These are phyloP conservation scores for Trifolium subterraneum DNA, from an alignment of 306 rosid species.

Conservation along the genomic window DNA sequence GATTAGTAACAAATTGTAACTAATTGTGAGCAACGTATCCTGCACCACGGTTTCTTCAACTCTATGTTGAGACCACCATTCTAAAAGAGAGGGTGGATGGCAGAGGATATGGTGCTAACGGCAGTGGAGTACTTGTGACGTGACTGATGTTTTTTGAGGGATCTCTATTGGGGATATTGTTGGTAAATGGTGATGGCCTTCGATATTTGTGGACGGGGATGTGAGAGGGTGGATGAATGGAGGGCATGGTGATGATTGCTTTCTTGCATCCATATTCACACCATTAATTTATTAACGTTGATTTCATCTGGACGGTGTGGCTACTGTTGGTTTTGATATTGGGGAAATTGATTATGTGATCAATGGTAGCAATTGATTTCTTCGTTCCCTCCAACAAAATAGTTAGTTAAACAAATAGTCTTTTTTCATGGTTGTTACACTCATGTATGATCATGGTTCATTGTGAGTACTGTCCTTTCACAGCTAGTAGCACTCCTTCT, in stretches of 20 bases:
- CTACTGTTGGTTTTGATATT: neutral
- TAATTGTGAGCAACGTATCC: neutral
- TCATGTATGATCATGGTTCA: constrained; percentile 17
- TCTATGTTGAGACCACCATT: neutral
- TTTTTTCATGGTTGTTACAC: constrained; percentile 22
- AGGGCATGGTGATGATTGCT: neutral
- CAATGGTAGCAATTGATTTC: neutral
- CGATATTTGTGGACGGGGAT: neutral
- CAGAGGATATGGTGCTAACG: neutral
- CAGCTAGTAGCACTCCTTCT: neutral
- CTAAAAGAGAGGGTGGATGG: neutral
- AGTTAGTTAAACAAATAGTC: neutral
- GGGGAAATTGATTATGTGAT: neutral
- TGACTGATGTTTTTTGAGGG: neutral
- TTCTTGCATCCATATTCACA: neutral
- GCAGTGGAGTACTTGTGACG: neutral
- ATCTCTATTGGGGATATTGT: neutral
- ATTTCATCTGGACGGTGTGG: neutral
- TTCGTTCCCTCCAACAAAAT: neutral
- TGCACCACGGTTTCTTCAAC: neutral
- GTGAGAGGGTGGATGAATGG: neutral
- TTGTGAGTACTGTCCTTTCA: constrained; percentile 4
- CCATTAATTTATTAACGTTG: neutral
- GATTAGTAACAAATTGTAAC: too few species aligned
- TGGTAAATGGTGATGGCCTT: neutral